phyloP scores from a whole-genome alignment of 345 rosid species.

The Diplotaxis tenuifolia region DNA sequence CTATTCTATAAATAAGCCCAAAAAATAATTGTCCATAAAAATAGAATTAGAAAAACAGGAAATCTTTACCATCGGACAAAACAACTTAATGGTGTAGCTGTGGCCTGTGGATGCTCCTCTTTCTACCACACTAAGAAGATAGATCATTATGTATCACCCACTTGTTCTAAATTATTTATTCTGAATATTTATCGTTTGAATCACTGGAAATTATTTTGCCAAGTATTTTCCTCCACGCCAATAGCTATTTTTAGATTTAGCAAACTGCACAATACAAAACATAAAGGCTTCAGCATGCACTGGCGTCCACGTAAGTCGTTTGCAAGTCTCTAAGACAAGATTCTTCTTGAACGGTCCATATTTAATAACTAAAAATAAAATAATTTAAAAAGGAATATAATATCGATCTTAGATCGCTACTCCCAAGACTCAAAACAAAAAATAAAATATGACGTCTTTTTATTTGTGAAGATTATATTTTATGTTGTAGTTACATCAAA shows the following conservation, averaged over 20 bases:
- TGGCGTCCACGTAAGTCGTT: constrained; percentile 40
- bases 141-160: constrained; percentile 33
- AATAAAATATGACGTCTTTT: not conserved
- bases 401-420: not conserved
- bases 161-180: constrained; percentile 19
- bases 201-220: not conserved
- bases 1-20: too few relatives aligned
- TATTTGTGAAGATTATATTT: not conserved
- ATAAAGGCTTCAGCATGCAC: constrained; percentile 27
- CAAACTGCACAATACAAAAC: constrained; percentile 14
- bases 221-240: constrained; percentile 23
- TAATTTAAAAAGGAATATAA: constrained; percentile 1
- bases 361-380: not conserved
- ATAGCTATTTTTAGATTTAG: not conserved
- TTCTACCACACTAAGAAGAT: constrained; percentile 33
- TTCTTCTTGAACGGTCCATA: constrained; percentile 25
- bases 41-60: constrained; percentile 7
- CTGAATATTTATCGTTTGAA: not conserved
- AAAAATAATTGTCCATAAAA: too few relatives aligned
- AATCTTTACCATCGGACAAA: constrained; percentile 14
- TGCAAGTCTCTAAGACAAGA: constrained; percentile 22
- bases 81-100: constrained; percentile 17
- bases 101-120: constrained; percentile 33
- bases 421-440: not conserved
- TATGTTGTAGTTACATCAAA: not conserved